Evolutionary conservation across 2,329 filamentous ascomycete species (phyloP), one percentile per base, ranked within the genome.

Genomic region (Pseudocercospora cruenta): DNA sequence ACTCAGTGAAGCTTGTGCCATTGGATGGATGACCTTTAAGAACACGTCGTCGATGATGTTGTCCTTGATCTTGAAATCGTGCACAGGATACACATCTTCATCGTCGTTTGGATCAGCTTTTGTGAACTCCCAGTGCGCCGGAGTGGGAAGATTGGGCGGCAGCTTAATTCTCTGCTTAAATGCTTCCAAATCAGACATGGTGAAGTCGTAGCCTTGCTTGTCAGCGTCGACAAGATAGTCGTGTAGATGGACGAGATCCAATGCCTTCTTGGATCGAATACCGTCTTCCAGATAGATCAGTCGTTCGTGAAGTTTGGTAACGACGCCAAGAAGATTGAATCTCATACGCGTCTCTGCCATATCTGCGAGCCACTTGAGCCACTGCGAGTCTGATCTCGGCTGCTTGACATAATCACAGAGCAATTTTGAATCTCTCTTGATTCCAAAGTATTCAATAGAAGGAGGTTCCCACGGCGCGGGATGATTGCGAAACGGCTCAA

Each of bases 401-500:
- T 67, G 54, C 10, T 26, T 77, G 69, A 51, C 76, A 1, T 90
- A 73, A 0, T 86, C 82, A 3, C 70, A 54, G 26, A 90, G 83
- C 0, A 76, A 85, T 0, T 77, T 78, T 1, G 72, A 80, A 16
- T 85, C 80, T 60, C 87, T 85, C 0, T 70, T 72, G 7, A 92
- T 80, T 12, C 85, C 83, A 1, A 86, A 83, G 2, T 78, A 67
- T 6, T 77, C 64, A 10, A 55, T 54, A 3, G 28, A 33, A 19
- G 69, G 70, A 3, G 64, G 6, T 84, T 79, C 0, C 89, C 75
- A 60, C 86, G 82, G 0, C 79, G 78, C 76, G 62, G 83, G 80
- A 0, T 87, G 86, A 65, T 91, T 93, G 4, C 73, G 70, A 70
- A 94, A 94, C n/a, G 87, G 87, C 4, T 80, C 71, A 0, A 92